A percentile compares a stretch with the other conserved stretches of the same genome.
Evolutionary conservation across 257 asterid genomes (phyloP).

Genomic region (Misopates orontium): DNA sequence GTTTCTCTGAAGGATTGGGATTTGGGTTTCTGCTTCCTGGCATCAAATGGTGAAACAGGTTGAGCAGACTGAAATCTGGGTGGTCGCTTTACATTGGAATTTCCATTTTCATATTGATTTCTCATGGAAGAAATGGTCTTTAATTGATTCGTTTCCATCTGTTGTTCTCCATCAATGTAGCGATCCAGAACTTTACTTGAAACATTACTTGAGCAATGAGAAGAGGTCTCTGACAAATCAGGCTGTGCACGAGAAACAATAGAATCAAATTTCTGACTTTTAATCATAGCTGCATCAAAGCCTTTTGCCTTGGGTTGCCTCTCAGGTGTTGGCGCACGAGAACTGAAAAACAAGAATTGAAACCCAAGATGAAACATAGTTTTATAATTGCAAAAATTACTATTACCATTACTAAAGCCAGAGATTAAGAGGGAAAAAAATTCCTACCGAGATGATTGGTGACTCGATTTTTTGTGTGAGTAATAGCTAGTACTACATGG

Average conservation of each 20-base stretch:
- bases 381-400: slow-evolving; percentile 12
- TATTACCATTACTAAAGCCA: neutral
- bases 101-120: slow-evolving; percentile 48
- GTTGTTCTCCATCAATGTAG: slow-evolving; percentile 90
- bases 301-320: slow-evolving; percentile 51
- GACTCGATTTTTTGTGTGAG: slow-evolving; percentile 52
- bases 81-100: slow-evolving; percentile 46
- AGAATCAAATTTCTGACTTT: slow-evolving; percentile 39
- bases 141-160: slow-evolving; percentile 44
- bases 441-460: slow-evolving; percentile 57
- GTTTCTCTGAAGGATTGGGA: slow-evolving; percentile 75
- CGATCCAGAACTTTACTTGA: slow-evolving; percentile 84
- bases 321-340: slow-evolving; percentile 75
- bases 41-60: slow-evolving; percentile 49
- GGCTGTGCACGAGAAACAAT: slow-evolving; percentile 39
- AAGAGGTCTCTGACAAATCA: slow-evolving; percentile 75
- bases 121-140: slow-evolving; percentile 37
- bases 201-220: slow-evolving; percentile 74
- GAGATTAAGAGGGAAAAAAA: slow-evolving; percentile 15
- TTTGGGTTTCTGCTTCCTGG: slow-evolving; percentile 70
- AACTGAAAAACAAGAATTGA: slow-evolving; percentile 37
- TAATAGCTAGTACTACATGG: slow-evolving; percentile 52
- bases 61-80: slow-evolving; percentile 54
- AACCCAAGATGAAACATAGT: slow-evolving; percentile 12
- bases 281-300: slow-evolving; percentile 39